These are phyloP conservation scores for Sedum album DNA, from an alignment of 164 flowering plant species.

Conservation along the genomic window DNA sequence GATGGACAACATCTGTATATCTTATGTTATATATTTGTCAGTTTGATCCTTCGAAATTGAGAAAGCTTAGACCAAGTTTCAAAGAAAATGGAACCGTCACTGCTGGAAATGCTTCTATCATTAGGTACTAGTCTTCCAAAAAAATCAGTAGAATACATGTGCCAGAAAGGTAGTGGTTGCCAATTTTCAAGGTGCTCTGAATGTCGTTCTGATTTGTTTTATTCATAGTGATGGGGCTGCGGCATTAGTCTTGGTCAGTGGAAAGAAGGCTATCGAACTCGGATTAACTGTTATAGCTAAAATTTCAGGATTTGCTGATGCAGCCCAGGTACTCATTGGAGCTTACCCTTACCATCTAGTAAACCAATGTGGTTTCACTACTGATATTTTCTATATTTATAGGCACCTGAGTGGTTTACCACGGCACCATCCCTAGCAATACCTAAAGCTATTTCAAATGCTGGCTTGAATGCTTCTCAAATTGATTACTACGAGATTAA, in stretches of 20 bases:
- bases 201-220: neutral
- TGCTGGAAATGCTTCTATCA: slow-evolving; percentile 94
- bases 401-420: slow-evolving; percentile 92
- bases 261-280: neutral
- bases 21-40: slow-evolving; percentile 14
- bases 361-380: neutral
- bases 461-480: slow-evolving; percentile 76
- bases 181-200: neutral
- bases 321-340: slow-evolving; percentile 42
- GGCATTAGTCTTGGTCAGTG: neutral
- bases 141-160: neutral
- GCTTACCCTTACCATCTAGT: neutral
- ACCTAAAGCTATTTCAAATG: slow-evolving; percentile 87
- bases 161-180: neutral
- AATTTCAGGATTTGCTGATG: neutral
- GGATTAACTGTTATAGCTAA: neutral
- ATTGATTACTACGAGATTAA: slow-evolving; percentile 91
- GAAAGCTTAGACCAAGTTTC: slow-evolving; percentile 87
- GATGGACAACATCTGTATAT: neutral
- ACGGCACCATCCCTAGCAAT: slow-evolving; percentile 95
- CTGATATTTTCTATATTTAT: slow-evolving; percentile 13
- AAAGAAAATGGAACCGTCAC: slow-evolving; percentile 90
- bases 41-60: slow-evolving; percentile 85
- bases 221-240: neutral
- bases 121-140: slow-evolving; percentile 42